A percentile compares a stretch with the other conserved stretches of the same genome.
Conservation (phyloP, 768 basidiomycete species). For the Lyophyllum atratum region DNA sequence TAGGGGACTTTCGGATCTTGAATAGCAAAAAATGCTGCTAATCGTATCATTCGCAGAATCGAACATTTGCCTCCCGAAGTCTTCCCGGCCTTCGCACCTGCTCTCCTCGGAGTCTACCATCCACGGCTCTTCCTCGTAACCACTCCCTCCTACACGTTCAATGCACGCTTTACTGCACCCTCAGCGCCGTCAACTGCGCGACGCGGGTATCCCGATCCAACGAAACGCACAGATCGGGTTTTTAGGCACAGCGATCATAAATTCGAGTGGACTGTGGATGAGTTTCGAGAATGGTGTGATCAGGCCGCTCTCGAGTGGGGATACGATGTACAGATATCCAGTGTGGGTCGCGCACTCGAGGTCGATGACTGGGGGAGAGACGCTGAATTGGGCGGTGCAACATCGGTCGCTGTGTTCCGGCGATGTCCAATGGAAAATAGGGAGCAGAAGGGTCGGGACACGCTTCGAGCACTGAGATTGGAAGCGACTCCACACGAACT, state of each 20-base stretch:
- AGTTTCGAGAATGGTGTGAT: constrained; percentile 69
- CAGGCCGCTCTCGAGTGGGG: constrained; percentile 65
- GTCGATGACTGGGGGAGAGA: constrained; percentile 76
- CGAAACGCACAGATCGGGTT: constrained; percentile 66
- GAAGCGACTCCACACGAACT: constrained; percentile 42
- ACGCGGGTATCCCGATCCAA: constrained; percentile 71
- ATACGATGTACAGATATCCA: constrained; percentile 61
- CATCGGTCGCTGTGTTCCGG: constrained; percentile 65
- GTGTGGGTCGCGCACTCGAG: constrained; percentile 61
- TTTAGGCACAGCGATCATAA: constrained; percentile 87
- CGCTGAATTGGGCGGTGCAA: constrained; percentile 62
- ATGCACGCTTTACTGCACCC: constrained; percentile 69
- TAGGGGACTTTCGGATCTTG: constrained; percentile 36
- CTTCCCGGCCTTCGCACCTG: constrained; percentile 64
- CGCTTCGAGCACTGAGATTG: constrained; percentile 27
- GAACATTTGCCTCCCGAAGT: constrained; percentile 71
- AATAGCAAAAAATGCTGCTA: neutral
- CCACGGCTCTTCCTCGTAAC: constrained; percentile 77
- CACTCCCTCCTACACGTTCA: constrained; percentile 86
- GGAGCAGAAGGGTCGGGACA: constrained; percentile 37
- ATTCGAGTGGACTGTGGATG: constrained; percentile 84
- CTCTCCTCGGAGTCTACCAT: constrained; percentile 76
- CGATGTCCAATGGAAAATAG: constrained; percentile 41
- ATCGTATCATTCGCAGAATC: constrained; percentile 49
- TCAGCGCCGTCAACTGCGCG: constrained; percentile 42